Evolutionary conservation across 768 basidiomycete species (phyloP), one percentile per base, ranked within the genome.

Genomic region (Sutorius australiensis): DNA sequence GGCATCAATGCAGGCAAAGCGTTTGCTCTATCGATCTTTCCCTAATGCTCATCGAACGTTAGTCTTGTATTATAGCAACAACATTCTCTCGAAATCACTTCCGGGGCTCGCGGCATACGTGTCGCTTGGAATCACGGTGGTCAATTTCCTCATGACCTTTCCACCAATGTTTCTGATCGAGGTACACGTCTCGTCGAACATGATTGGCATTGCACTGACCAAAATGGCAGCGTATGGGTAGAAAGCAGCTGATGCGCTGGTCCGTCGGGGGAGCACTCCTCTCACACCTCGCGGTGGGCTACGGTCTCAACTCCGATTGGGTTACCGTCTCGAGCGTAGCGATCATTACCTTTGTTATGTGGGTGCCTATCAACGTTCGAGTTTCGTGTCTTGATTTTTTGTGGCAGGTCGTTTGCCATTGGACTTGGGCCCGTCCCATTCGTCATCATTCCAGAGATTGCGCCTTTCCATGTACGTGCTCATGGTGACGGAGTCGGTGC

Each of bases 371-470:
- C 6, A 28, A 53, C 43, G 46, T 44, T 11, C 39, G 3, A 13
- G n/a, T 12, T 47, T 52, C 38, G 46, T 30, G 5, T 34, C 39
- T 52, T 51, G 34, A 55, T 33, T 6, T 36, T 33, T 33, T 43
- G 53, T 34, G 45, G 43, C 53, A 90, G 89, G 70, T 88, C 90
- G 1, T 98, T 95, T 69, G 90, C 94, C 2, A 71, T 88, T 32
- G 95, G 95, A 2, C 77, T 98, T 16, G 95, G 95, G 1, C 94
- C 95, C 2, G 73, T 98, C 32, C 95, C 95, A 0, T 98, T 94
- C 64, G 83, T 98, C 36, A 85, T 98, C 68, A 84, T 95, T 31
- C 84, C 93, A 14, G 94, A 98, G 64, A 83, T 97, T 19, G 87
- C 93, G 3, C 92, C 92, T 2, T 69, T 79, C 46, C 79, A 87